Evolutionary conservation across 495 filamentous ascomycete species (phyloP), one percentile per base, ranked within the genome.

Genomic region (Amorphotheca resinae): DNA sequence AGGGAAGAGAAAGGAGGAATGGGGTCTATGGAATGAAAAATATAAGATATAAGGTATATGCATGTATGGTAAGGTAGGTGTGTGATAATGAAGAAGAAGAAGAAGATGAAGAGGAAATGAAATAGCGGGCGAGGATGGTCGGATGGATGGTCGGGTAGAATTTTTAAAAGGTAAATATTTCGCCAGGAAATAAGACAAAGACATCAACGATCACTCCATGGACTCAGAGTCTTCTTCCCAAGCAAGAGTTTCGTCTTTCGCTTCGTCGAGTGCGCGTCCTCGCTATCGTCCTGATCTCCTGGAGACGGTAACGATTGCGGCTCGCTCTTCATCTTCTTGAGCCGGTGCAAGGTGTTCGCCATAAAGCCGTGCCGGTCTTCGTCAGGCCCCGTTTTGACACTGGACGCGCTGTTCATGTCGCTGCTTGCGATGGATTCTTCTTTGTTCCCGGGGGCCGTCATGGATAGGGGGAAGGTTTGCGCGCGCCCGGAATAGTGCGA

Each of bases 401-500:
- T 46, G 23, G 11, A 42, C 3, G 38, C 18, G 2, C 33, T 16
- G 1, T 20, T 37, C 4, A 23, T 34, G 0, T 49, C 30, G 18
- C 35, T 46, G 14, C 47, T 46, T 15, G 32, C 44, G 11, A 39
- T 15, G 15, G 22, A 45, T 2, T 34, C 33, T 6, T 38, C 40
- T 2, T 33, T 31, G 28, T 32, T 26, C n/a, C 37, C 33, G 17
- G 40, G n/a, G n/a, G n/a, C n/a, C n/a, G n/a, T n/a, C n/a, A n/a
- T n/a, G n/a, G n/a, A n/a, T n/a, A n/a, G n/a, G n/a, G n/a, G n/a
- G n/a, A n/a, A n/a, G n/a, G n/a, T n/a, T n/a, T n/a, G n/a, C n/a
- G n/a, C n/a, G n/a, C n/a, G n/a, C n/a, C n/a, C n/a, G n/a, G 22
- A 25, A 21, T 31, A 44, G 1, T 42, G 21, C n/a, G 50, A 53